Base-by-base conservation (phyloP, 768 basidiomycete genomes). In the Mycena alexandri region DNA sequence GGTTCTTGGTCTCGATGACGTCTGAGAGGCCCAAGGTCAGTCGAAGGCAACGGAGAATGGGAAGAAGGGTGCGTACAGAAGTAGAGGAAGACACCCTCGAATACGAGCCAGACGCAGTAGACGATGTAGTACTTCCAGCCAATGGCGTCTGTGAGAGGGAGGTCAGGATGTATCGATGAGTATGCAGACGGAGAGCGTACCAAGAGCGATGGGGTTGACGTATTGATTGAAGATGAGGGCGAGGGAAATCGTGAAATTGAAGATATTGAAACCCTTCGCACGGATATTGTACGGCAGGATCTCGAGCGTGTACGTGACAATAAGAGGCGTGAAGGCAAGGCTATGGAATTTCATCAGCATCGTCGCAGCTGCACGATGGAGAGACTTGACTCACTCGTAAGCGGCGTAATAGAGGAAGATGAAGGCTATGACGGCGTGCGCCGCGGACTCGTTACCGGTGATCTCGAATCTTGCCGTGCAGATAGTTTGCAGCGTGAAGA, bases 161-260 rank as follows among this genome's bases (percentile, higher is more conserved):
- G 38, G 42, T 69, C 22, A 68, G 62, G 29, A 68, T 22, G 36
- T 53, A 22, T 59, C n/a, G 21, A 44, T 50, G 41, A 3, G 53
- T 53, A 42, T 9, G 61, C 43, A 24, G 44, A 62, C 13, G n/a
- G 53, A 36, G 42, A 43, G 73, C 76, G 50, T 58, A 76, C 77
- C 83, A 47, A 94, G 82, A 38, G 92, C 93, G 76, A 93, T 86
- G 41, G 93, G 94, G 82, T 95, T 95, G 77, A 90, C 88, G 74
- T 94, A 93, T 79, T 94, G 93, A 77, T 94, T 95, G 80, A 96
- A 93, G 78, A 96, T 92, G 71, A 95, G 88, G 8, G 93, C 86
- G 61, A 91, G 71, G 14, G 92, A 93, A 76, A 93, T 87, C 65
- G 86, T 80, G 76, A 95, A 91, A 79, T 88, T 92, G 84, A 95